These are phyloP conservation scores for Alternaria incomplexa DNA, from an alignment of 2,329 filamentous ascomycete genomes.

Conservation along the genomic window DNA sequence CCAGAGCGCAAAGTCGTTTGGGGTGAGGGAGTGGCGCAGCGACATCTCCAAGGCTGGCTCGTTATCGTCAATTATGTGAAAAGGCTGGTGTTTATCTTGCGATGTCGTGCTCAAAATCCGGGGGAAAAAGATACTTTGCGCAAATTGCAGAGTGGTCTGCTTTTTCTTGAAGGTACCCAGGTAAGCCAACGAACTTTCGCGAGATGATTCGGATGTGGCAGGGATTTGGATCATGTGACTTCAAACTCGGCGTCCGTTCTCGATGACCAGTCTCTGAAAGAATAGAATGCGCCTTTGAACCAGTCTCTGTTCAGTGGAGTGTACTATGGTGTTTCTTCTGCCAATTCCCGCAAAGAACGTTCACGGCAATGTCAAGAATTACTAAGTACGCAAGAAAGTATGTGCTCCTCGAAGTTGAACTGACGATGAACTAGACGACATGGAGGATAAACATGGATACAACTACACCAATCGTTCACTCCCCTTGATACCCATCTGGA, in stretches of 20 bases:
- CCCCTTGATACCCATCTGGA: too few relatives aligned
- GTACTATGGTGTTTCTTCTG: too few relatives aligned
- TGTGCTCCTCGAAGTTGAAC: too few relatives aligned
- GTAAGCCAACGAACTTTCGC: background rate
- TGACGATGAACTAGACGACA: too few relatives aligned
- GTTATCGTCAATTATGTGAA: background rate
- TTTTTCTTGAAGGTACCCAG: background rate
- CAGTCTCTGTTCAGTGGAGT: too few relatives aligned
- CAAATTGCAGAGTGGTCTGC: background rate
- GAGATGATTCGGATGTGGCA: background rate
- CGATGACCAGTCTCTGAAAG: too few relatives aligned
- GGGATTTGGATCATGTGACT: background rate
- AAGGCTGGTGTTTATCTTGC: background rate
- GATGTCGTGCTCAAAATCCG: background rate
- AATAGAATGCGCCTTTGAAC: too few relatives aligned
- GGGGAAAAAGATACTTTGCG: background rate
- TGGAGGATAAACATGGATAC: too few relatives aligned
- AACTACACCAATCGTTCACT: too few relatives aligned
- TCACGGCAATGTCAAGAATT: too few relatives aligned
- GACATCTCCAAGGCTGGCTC: background rate
- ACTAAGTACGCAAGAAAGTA: too few relatives aligned
- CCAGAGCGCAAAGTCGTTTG: background rate
- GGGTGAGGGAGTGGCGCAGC: background rate
- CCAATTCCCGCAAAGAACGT: too few relatives aligned
- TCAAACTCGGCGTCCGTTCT: background rate